A percentile compares a stretch with the other conserved stretches of the same genome.
Conservation (phyloP, 192 early-diverging fungal species). For the Chytriomyces confervae region DNA sequence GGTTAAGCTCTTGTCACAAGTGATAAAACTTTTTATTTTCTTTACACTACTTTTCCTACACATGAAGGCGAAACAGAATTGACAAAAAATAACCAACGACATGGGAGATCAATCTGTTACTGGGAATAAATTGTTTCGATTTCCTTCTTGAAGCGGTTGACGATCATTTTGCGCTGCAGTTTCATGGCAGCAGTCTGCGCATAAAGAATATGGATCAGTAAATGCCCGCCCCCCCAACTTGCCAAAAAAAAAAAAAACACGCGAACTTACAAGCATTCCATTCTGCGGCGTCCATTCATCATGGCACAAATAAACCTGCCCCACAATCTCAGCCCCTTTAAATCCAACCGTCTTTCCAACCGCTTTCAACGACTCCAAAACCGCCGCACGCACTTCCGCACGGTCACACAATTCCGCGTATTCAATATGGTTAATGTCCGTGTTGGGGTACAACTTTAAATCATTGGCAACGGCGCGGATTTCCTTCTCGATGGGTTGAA, state of each 20-base stretch:
- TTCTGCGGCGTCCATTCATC: conserved; percentile 94
- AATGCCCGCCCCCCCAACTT: not conserved
- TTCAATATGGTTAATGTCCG: conserved; percentile 36
- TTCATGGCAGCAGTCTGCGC: conserved; percentile 84
- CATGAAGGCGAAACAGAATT: too few relatives aligned
- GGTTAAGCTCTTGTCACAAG: too few relatives aligned
- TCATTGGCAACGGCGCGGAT: conserved; percentile 34
- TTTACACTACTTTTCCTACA: too few relatives aligned
- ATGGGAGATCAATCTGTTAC: not conserved
- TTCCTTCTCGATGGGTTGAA: conserved; percentile 68
- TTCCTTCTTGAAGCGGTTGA: conserved; percentile 60
- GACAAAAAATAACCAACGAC: too few relatives aligned
- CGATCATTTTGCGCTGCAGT: conserved; percentile 82
- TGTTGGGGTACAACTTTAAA: conserved; percentile 25
- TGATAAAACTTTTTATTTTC: too few relatives aligned
- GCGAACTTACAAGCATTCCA: conserved; percentile 55
- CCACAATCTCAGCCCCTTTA: conserved; percentile 74
- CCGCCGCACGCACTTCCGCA: conserved; percentile 40
- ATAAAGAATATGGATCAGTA: not conserved
- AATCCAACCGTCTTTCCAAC: conserved; percentile 69
- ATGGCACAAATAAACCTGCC: conserved; percentile 63
- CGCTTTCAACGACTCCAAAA: conserved; percentile 61
- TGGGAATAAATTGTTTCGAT: not conserved
- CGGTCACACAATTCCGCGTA: conserved; percentile 60
- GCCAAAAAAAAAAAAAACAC: not conserved